Evolutionary conservation across 2,329 filamentous ascomycete genomes (phyloP).

Genomic region (Alternaria angustiovoidea): DNA sequence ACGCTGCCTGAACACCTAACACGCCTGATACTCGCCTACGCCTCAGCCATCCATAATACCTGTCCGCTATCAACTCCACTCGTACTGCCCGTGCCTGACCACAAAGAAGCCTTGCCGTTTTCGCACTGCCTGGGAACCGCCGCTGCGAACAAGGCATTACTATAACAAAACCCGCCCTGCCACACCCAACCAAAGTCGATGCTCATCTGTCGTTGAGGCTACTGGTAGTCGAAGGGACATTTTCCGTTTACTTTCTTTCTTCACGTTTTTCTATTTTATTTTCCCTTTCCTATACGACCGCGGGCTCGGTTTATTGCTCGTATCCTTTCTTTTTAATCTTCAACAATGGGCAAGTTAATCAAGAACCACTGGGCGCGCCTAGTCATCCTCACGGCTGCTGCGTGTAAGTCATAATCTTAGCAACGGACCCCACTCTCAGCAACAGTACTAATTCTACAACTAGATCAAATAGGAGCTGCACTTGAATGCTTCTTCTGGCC

Average conservation of each 20-base stretch:
- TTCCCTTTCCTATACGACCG: constrained; percentile 31
- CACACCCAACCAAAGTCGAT: constrained; percentile 34
- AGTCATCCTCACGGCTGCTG: constrained; percentile 84
- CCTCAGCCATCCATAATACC: constrained; percentile 38
- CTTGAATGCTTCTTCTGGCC: constrained; percentile 96
- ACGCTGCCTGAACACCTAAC: constrained; percentile 42
- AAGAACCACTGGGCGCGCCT: constrained; percentile 99
- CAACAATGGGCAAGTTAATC: constrained; percentile 90
- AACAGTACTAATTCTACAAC: constrained; percentile 6
- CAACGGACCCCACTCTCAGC: neutral
- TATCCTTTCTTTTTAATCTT: constrained; percentile 40
- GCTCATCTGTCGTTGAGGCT: constrained; percentile 44
- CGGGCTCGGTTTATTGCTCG: constrained; percentile 41
- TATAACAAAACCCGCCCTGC: constrained; percentile 47
- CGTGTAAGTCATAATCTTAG: constrained; percentile 64
- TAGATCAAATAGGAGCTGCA: constrained; percentile 86
- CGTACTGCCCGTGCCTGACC: constrained; percentile 33
- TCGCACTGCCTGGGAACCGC: constrained; percentile 22
- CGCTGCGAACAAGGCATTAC: constrained; percentile 22
- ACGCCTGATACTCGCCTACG: constrained; percentile 46
- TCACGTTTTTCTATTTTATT: constrained; percentile 14
- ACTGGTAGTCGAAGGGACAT: constrained; percentile 48
- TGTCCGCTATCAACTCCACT: constrained; percentile 13
- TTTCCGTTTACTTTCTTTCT: constrained; percentile 15
- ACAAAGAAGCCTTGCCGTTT: constrained; percentile 21